Base-by-base conservation (phyloP, 371 early-diverging fungal genomes). In the Lichtheimia corymbifera region DNA sequence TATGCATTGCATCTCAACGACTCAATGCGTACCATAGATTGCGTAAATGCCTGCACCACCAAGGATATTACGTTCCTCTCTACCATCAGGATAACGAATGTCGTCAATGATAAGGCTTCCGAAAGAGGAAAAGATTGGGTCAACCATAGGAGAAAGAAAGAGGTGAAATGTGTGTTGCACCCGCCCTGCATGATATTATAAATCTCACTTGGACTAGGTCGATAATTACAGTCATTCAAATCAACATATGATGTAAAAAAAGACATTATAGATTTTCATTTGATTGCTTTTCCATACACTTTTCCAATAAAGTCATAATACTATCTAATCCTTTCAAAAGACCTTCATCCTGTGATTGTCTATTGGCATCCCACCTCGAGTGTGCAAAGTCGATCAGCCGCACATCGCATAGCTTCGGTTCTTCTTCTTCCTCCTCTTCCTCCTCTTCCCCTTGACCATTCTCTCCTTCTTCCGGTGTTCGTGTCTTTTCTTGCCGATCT, bases 311-410 rank as follows among this genome's bases (percentile, higher is more conserved):
- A 1, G n/a, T 18, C 13, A 79, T 41, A 1, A 67, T 55, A 41
- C 65, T 73, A 50, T 67, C 65, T 47, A 74, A 66, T 17, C 74
- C 81, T 28, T 71, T 63, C 14, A 80, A 15, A 13, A 77, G 24
- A 0, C 68, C 72, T 22, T 58, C 53, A 58, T 80, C 81, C 55
- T 75, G 81, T 25, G 59, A 25, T 13, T 59, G n/a, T 59, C 68
- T 60, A 49, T 68, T 42, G 1, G 67, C 64, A 18, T 67, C 50
- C 87, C 88, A 92, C 15, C 71, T 68, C 28, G 90, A 87, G 66
- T 89, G 93, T 2, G 85, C 89, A 86, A 92, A 92, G 67, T 93
- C 93, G 55, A 93, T 91, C 28, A 87, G 53, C 5, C 87, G 78
- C 63, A 91, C 66, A 59, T 91, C 89, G 53, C 72, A 77, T 42